Evolutionary conservation across 345 rosid species (phyloP), one percentile per base, ranked within the genome.

Genomic region (Hevea brasiliensis): DNA sequence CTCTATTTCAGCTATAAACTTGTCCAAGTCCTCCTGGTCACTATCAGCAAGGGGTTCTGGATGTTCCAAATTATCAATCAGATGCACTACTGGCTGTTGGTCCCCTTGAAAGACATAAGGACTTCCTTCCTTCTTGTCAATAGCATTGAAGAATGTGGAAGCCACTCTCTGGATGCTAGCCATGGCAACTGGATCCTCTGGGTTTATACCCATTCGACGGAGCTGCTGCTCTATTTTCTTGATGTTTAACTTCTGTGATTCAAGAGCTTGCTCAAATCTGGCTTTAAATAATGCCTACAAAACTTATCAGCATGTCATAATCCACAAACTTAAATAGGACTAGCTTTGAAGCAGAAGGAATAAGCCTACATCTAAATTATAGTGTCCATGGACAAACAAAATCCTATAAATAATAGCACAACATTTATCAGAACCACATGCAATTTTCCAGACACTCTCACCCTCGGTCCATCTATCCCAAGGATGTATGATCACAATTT

Each of bases 171-270:
- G 98, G 72, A 94, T 90, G 65, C 97, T 92, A 60, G 98, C 98
- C 98, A 94, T 90, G 74, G 98, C 98, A 75, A 86, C 91, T 20
- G 98, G 98, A 85, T 94, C 98, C 88, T 94, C 98, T 9, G 98
- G 98, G 79, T 94, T 94, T 62, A 89, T 83, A 71, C 95, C 98
- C 90, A 81, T 86, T 70, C 91, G 78, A 17, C 97, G 83, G 53
- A 94, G 94, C 81, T 89, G 89, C 85, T 94, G 98, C 70, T 92
- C 98, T 56, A 85, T 77, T 86, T 92, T 89, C 88, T 92, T 94
- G 72, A 94, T 92, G 81, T 92, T 94, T 76, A 94, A 84, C 87
- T 90, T 94, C 92, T 94, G 98, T 58, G 98, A 93, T 71, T 94
- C 98, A 27, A 94, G 96, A n/a, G 98, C 98, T 88, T 94, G 98